Evolutionary conservation across 1,284 basidiomycete species (phyloP).

Genomic region (Spongiforma sp.): DNA sequence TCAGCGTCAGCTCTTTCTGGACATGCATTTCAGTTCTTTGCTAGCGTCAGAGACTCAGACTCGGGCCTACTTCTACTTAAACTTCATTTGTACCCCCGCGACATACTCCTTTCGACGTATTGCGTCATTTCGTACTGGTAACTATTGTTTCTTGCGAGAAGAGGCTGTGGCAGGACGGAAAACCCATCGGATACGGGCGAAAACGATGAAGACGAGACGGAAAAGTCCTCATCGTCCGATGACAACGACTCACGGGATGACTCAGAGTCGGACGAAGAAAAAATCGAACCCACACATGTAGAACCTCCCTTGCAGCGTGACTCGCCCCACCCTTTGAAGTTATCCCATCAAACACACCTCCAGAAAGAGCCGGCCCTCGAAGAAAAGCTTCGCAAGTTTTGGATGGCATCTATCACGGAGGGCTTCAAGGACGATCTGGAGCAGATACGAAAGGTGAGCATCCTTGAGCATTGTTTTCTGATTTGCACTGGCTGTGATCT

Average conservation of each 20-base stretch:
- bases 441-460: constrained; percentile 68
- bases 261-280: background rate
- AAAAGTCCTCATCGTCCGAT: constrained; percentile 36
- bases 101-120: no score
- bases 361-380: constrained; percentile 58
- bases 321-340: constrained; percentile 61
- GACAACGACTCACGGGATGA: constrained; percentile 21
- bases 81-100: no score
- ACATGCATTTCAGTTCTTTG: no score
- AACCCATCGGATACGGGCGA: background rate
- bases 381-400: constrained; percentile 74
- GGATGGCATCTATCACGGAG: constrained; percentile 81
- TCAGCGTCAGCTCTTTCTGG: no score
- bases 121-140: no score
- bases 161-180: background rate
- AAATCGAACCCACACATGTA: constrained; percentile 10
- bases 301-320: constrained; percentile 22
- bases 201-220: constrained; percentile 7
- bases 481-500: no score
- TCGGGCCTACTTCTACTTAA: no score
- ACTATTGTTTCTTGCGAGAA: no score
- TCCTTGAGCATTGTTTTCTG: no score
- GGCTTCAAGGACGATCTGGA: constrained; percentile 80
- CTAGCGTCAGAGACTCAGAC: no score
- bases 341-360: constrained; percentile 43